Base-by-base conservation (phyloP, 2,329 filamentous ascomycete genomes). In the Epichloe amarillans region DNA sequence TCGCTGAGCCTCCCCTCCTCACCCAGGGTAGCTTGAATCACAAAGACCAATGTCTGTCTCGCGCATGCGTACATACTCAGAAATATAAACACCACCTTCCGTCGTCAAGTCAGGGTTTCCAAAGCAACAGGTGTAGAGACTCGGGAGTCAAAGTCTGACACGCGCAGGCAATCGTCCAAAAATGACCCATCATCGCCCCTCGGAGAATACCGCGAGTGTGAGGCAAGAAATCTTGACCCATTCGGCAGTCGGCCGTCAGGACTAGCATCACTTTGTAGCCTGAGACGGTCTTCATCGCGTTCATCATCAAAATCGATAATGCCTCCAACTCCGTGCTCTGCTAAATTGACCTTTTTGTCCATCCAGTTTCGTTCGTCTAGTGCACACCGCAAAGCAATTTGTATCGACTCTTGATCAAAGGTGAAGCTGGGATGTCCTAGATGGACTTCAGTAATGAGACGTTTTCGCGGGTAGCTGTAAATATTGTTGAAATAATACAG, bases 401-500 rank as follows among this genome's bases (percentile, higher is more conserved):
- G 66, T 10, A 75, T 67, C 2, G 69, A 73, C 57, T 74, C 71
- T 42, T 70, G 68, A 52, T 71, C 73, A 37, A 66, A 64, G 10
- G 66, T 67, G 46, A 78, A 72, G 41, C 64, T 63, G 3, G 69
- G 68, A 19, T 70, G 68, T 11, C 64, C 64, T 4, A 66, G 55
- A 5, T 63, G 66, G 4, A 74, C 64, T 49, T 70, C 69, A 5
- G 60, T 56, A 11, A 77, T 66, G 8, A 77, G 68, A 10, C 69
- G 69, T 33, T 62, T 63, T 46, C 70, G 72, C 21, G 70, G 69
- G 42, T 72, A 75, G 49, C 64, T 67, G 57, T 72, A 71, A 17
- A 69, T 68, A 49, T 71, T 68, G 30, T 71, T 66, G 42, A 78
- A 67, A 51, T 77, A 68, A 53, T 72, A 64, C 54, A 75, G 67